Conservation (phyloP, 129 eudicot species). For the Centaurea solstitialis region DNA sequence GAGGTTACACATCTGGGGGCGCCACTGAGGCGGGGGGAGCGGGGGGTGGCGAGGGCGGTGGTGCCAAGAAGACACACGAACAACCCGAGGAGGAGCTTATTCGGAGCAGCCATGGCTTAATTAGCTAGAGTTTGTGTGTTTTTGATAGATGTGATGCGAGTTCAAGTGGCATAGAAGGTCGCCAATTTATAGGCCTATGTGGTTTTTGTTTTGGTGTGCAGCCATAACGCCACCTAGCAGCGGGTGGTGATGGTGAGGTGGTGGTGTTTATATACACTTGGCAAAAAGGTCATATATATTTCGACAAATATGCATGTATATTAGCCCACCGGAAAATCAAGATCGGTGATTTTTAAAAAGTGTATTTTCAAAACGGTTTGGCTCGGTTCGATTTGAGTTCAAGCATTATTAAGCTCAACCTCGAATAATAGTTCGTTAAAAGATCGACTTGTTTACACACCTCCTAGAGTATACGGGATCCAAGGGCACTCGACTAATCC, state of each 20-base stretch:
- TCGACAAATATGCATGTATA: too few species aligned
- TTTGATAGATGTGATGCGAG: neutral
- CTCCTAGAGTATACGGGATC: too few species aligned
- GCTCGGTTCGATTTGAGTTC: too few species aligned
- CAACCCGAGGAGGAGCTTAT: constrained; percentile 38
- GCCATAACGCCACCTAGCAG: neutral
- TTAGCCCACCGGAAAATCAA: too few species aligned
- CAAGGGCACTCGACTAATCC: too few species aligned
- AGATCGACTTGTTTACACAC: too few species aligned
- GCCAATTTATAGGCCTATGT: neutral
- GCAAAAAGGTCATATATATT: neutral
- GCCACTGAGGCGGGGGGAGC: constrained; percentile 36
- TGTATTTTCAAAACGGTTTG: too few species aligned
- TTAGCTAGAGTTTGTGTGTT: neutral
- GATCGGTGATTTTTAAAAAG: too few species aligned
- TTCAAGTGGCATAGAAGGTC: neutral
- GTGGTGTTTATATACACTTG: neutral
- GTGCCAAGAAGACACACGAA: constrained; percentile 49
- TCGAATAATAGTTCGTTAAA: too few species aligned
- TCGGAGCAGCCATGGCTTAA: constrained; percentile 49
- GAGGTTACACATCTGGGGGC: constrained; percentile 61
- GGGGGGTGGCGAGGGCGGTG: constrained; percentile 36
- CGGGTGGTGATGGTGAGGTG: too few species aligned
- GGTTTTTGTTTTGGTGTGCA: neutral
- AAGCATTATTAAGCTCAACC: too few species aligned